Evolutionary conservation across 176 grass and related monocot species (phyloP).

Genomic region (Ananas comosus): DNA sequence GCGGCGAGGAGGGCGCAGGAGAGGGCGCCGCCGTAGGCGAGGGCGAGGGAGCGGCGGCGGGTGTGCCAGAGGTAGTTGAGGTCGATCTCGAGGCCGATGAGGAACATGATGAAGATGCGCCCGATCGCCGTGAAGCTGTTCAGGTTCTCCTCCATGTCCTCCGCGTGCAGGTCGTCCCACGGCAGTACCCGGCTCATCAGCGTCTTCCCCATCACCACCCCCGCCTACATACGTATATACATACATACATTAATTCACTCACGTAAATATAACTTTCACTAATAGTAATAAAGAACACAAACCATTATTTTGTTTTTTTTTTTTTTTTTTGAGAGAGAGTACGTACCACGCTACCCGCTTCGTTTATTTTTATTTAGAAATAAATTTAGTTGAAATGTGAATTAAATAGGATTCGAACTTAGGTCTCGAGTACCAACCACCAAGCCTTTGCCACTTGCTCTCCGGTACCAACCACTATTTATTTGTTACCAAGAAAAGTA

Average conservation of each 20-base stretch:
- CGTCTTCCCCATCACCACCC: constrained; percentile 36
- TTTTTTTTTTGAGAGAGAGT: too few relatives aligned
- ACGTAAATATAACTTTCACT: neutral
- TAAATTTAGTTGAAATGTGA: too few relatives aligned
- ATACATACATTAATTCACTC: too few relatives aligned
- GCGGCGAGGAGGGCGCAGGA: constrained; percentile 23
- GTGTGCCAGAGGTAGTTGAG: constrained; percentile 38
- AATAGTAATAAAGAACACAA: neutral
- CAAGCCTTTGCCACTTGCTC: too few relatives aligned
- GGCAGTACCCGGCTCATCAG: constrained; percentile 22
- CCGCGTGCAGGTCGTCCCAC: constrained; percentile 15
- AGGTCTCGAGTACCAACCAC: too few relatives aligned
- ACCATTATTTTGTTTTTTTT: too few relatives aligned
- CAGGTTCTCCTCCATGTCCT: constrained; percentile 14
- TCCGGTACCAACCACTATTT: too few relatives aligned
- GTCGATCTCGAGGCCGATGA: constrained; percentile 63
- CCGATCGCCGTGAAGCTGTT: constrained; percentile 17
- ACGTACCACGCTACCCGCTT: too few relatives aligned
- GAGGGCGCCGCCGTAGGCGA: constrained; percentile 25
- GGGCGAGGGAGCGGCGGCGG: constrained; percentile 21
- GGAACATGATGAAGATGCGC: constrained; percentile 63
- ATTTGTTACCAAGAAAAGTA: too few relatives aligned
- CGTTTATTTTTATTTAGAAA: too few relatives aligned
- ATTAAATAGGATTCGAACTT: too few relatives aligned
- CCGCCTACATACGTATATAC: constrained; percentile 25